phyloP scores from a whole-genome alignment of 768 basidiomycete species.

The Baorangia bicolor region DNA sequence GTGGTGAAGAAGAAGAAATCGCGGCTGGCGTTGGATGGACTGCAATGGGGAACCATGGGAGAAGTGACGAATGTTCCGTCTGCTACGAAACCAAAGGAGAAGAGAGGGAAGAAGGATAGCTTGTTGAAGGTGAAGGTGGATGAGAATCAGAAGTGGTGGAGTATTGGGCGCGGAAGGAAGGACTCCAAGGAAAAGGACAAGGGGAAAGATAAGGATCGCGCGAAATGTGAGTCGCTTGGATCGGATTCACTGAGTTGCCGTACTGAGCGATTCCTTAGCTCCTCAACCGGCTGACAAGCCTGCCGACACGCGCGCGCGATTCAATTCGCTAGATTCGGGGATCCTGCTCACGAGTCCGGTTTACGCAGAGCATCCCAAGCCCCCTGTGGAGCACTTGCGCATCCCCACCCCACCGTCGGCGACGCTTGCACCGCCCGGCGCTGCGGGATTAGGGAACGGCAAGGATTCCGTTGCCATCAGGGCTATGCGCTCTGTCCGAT shows the following conservation, averaged over 20 bases:
- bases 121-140: slow-evolving; percentile 42
- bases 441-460: slow-evolving; percentile 21
- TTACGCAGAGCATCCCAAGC: slow-evolving; percentile 14
- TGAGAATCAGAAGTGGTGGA: slow-evolving; percentile 77
- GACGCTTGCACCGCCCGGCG: slow-evolving; percentile 39
- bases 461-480: slow-evolving; percentile 72
- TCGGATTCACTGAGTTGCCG: neutral
- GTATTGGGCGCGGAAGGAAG: slow-evolving; percentile 69
- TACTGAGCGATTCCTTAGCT: slow-evolving; percentile 33
- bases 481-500: slow-evolving; percentile 74
- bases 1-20: slow-evolving; percentile 79
- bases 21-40: slow-evolving; percentile 54
- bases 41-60: slow-evolving; percentile 53
- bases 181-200: slow-evolving; percentile 67
- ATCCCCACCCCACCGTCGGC: slow-evolving; percentile 26
- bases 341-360: slow-evolving; percentile 32
- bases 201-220: slow-evolving; percentile 36
- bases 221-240: slow-evolving; percentile 27
- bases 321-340: slow-evolving; percentile 61
- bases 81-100: slow-evolving; percentile 31
- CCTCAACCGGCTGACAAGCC: slow-evolving; percentile 41
- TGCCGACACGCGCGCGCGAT: slow-evolving; percentile 47
- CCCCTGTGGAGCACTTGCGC: slow-evolving; percentile 11
- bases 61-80: slow-evolving; percentile 60
- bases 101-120: slow-evolving; percentile 34